A percentile compares a stretch with the other conserved stretches of the same genome.
Evolutionary conservation across 1,139 yeast genomes (phyloP).

Genomic region (Kodamaea sp.): DNA sequence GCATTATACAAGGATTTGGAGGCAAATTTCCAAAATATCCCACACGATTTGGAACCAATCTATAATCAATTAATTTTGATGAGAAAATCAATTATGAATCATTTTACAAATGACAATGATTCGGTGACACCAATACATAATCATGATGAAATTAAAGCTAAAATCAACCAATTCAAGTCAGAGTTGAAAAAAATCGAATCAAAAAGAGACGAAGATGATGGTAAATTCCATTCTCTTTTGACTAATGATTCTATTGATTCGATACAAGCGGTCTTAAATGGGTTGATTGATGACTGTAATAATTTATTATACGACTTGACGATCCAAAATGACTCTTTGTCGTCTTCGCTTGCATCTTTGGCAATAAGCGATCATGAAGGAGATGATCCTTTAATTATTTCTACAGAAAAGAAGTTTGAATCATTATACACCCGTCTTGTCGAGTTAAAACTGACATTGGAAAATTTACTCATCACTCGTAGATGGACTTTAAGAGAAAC

Average conservation of each 20-base stretch:
- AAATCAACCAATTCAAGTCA: constrained; percentile 18
- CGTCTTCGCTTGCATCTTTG: constrained; percentile 26
- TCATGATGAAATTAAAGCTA: constrained; percentile 3
- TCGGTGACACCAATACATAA: constrained; percentile 1
- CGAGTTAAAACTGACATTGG: constrained; percentile 67
- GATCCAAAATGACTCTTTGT: constrained; percentile 49
- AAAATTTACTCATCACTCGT: constrained; percentile 80
- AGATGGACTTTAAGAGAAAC: constrained; percentile 97
- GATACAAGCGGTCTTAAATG: constrained; percentile 61
- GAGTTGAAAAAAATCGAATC: constrained; percentile 32
- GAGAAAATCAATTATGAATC: constrained; percentile 33
- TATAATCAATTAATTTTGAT: constrained; percentile 46
- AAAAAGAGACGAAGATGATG: constrained; percentile 30
- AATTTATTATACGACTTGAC: constrained; percentile 66
- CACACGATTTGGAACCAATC: constrained; percentile 48
- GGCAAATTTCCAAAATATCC: constrained; percentile 52
- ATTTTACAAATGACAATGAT: constrained; percentile 24
- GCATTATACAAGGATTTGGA: constrained; percentile 52
- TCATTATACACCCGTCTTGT: constrained; percentile 41
- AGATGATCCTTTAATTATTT: constrained; percentile 3
- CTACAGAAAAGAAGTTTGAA: constrained; percentile 16
- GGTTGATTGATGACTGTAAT: constrained; percentile 77
- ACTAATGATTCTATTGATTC: constrained; percentile 13
- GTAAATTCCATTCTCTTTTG: constrained; percentile 25
- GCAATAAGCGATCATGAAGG: constrained; percentile 19